A percentile compares a stretch with the other conserved stretches of the same genome.
Evolutionary conservation across 495 filamentous ascomycete genomes (phyloP).

Genomic region (Corynascus novoguineensis): DNA sequence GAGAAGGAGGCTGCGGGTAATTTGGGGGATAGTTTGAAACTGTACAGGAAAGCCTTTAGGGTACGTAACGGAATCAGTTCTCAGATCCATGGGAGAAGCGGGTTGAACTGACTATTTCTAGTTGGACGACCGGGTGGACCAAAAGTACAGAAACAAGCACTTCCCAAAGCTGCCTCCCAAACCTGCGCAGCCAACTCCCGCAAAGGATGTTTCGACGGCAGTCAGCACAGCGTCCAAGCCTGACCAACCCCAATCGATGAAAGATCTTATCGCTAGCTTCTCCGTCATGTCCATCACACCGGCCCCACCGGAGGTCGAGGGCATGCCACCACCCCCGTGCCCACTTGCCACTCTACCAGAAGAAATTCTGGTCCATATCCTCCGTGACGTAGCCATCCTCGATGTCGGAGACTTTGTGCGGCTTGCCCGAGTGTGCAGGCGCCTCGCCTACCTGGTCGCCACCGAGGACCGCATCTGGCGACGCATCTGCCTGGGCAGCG

Average conservation of each 20-base stretch:
- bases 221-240: neutral
- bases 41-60: constrained; percentile 86
- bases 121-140: constrained; percentile 80
- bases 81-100: neutral
- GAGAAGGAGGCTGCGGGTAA: constrained; percentile 80
- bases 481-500: constrained; percentile 58
- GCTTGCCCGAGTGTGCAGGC: constrained; percentile 78
- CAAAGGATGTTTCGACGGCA: neutral
- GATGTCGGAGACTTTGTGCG: constrained; percentile 76
- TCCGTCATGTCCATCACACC: constrained; percentile 56
- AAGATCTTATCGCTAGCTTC: constrained; percentile 72
- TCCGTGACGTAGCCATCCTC: constrained; percentile 59
- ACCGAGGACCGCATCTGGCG: constrained; percentile 91
- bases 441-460: constrained; percentile 74
- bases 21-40: constrained; percentile 79
- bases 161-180: constrained; percentile 56
- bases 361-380: constrained; percentile 65
- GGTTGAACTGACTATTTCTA: constrained; percentile 30
- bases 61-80: constrained; percentile 39
- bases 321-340: constrained; percentile 63
- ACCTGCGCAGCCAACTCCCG: constrained; percentile 26
- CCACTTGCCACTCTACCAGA: constrained; percentile 72
- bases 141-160: constrained; percentile 83
- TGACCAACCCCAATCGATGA: constrained; percentile 40
- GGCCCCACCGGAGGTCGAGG: constrained; percentile 53